Evolutionary conservation across 1,284 basidiomycete species (phyloP), one percentile per base, ranked within the genome.

Genomic region (Ustilago trichophora): DNA sequence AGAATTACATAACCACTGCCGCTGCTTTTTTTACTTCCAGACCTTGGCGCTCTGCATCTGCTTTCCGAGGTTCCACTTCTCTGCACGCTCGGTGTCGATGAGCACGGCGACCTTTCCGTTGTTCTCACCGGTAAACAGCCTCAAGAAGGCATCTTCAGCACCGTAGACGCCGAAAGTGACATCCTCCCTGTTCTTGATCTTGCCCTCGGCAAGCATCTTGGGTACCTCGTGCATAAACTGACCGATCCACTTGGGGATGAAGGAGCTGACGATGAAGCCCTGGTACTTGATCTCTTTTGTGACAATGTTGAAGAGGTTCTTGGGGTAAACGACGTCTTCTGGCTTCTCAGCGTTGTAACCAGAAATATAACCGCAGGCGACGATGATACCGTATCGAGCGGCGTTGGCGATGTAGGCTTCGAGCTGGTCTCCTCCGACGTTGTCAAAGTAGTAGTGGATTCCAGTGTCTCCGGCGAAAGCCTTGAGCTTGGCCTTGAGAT

Each of bases 401-500:
- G 71, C 62, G 48, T 52, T 33, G 41, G 19, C 12, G 41, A 75
- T 59, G 56, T 70, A 71, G 3, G 64, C 60, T 36, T 75, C 71
- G 33, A 75, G 57, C 31, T 75, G 73, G 3, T 52, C 51, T 13
- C 73, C 73, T 6, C 73, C 73, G 27, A 75, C 73, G 16, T 75
- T 75, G 54, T 75, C 73, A 24, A 35, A 75, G 57, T 72, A 64
- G 63, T 63, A 71, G 47, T 75, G 52, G 35, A 72, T 69, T 18
- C 70, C 70, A 0, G 49, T 58, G 1, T 65, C 60, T 33, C n/a
- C 70, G 11, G 55, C 69, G 24, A 74, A 74, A 8, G 52, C 21
- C 13, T 64, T 56, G 45, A 73, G 66, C 29, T 70, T 65, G 29
- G 45, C 48, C 8, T 86, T 87, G 6, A 85, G 85, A 38, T 82